Conservation (phyloP, 805 yeast genomes). For the Ogataea chonburiensis region DNA sequence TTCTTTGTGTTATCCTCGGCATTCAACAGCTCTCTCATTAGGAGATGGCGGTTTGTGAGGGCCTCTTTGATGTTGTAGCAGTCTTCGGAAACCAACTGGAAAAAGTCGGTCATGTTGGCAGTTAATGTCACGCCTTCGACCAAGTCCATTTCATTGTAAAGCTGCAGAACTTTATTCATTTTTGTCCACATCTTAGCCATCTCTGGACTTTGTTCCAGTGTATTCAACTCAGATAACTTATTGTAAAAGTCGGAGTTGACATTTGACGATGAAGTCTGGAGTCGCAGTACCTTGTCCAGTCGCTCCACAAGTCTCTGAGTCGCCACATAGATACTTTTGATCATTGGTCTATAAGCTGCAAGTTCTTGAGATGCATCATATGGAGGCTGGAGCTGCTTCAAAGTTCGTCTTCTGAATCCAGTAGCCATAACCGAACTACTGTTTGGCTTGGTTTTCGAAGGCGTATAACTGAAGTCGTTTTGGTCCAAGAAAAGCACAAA, state of each 20-base stretch:
- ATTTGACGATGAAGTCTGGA: conserved; percentile 52
- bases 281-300: conserved; percentile 54
- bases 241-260: conserved; percentile 45
- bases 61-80: conserved; percentile 90
- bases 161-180: conserved; percentile 63
- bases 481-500: conserved; percentile 63
- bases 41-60: conserved; percentile 83
- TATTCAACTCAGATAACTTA: conserved; percentile 40
- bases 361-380: conserved; percentile 81
- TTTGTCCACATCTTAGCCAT: conserved; percentile 79
- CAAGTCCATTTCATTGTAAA: conserved; percentile 75
- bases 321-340: conserved; percentile 67
- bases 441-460: conserved; percentile 40
- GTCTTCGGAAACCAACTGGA: conserved; percentile 64
- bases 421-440: conserved; percentile 58
- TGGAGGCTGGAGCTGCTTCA: conserved; percentile 90
- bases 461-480: conserved; percentile 38
- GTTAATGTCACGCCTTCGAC: conserved; percentile 68
- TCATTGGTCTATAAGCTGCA: conserved; percentile 82
- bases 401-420: conserved; percentile 82
- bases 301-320: conserved; percentile 53
- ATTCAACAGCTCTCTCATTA: conserved; percentile 83
- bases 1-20: conserved; percentile 74
- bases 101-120: conserved; percentile 75
- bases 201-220: conserved; percentile 54